A percentile compares a stretch with the other conserved stretches of the same genome.
Evolutionary conservation across 768 basidiomycete species (phyloP).

Genomic region (Tylopilus subfusipes): DNA sequence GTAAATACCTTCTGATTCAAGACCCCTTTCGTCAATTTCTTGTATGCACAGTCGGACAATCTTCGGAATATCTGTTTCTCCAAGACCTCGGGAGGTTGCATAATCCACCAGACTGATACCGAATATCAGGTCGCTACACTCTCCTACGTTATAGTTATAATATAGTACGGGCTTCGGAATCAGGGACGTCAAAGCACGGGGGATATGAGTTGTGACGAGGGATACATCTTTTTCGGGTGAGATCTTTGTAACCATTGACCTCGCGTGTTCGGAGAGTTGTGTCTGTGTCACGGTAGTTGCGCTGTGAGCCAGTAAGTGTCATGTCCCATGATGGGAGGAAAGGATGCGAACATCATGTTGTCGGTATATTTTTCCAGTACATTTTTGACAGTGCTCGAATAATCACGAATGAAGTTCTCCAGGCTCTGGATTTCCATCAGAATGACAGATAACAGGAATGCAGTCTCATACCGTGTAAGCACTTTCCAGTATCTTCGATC

Average conservation of each 20-base stretch:
- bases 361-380: slow-evolving; percentile 74
- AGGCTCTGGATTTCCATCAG: slow-evolving; percentile 54
- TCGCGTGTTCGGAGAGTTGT: slow-evolving; percentile 65
- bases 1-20: slow-evolving; percentile 79
- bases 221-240: slow-evolving; percentile 68
- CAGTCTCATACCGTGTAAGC: slow-evolving; percentile 63
- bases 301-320: slow-evolving; percentile 35
- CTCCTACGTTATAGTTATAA: slow-evolving; percentile 75
- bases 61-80: slow-evolving; percentile 73
- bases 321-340: not conserved
- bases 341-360: slow-evolving; percentile 53
- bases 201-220: slow-evolving; percentile 52
- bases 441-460: not conserved
- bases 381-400: slow-evolving; percentile 57
- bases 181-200: slow-evolving; percentile 58
- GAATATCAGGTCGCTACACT: slow-evolving; percentile 86
- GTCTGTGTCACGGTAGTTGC: slow-evolving; percentile 76
- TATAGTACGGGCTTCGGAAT: slow-evolving; percentile 74
- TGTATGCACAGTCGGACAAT: slow-evolving; percentile 77
- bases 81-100: slow-evolving; percentile 71
- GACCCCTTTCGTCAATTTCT: slow-evolving; percentile 77
- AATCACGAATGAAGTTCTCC: slow-evolving; percentile 74
- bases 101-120: slow-evolving; percentile 88
- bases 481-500: slow-evolving; percentile 77
- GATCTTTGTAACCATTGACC: slow-evolving; percentile 59